phyloP scores from a whole-genome alignment of 305 asterid species.

The Coffea humblotiana region DNA sequence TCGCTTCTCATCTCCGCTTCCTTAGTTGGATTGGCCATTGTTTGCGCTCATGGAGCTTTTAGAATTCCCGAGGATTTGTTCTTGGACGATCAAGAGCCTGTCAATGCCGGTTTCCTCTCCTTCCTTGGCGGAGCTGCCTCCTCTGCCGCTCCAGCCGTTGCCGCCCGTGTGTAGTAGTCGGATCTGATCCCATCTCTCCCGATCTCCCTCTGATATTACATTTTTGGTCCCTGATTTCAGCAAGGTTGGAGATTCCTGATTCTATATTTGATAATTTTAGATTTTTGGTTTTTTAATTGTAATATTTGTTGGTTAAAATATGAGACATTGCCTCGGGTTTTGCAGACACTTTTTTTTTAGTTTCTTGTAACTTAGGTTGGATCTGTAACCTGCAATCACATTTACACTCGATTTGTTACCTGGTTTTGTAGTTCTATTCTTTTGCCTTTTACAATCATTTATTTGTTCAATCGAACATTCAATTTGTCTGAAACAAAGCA shows the following conservation, averaged over 20 bases:
- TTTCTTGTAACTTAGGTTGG: constrained; percentile 18
- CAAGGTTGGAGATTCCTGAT: constrained; percentile 11
- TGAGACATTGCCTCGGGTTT: constrained; percentile 16
- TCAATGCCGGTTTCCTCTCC: constrained; percentile 27
- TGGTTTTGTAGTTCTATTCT: neutral
- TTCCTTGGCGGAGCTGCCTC: constrained; percentile 40
- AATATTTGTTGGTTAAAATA: neutral
- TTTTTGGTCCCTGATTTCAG: neutral
- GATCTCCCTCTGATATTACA: neutral
- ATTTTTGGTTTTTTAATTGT: constrained; percentile 1
- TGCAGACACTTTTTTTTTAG: constrained; percentile 9
- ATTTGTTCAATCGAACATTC: neutral
- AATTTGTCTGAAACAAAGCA: no score
- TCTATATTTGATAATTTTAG: neutral
- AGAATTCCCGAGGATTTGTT: constrained; percentile 37
- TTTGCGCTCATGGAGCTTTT: constrained; percentile 38
- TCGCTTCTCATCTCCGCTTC: constrained; percentile 34
- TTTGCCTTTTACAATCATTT: neutral
- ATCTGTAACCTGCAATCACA: constrained; percentile 19
- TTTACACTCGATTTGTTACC: neutral
- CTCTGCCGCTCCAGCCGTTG: constrained; percentile 30
- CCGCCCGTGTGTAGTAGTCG: constrained; percentile 25
- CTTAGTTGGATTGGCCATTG: constrained; percentile 31
- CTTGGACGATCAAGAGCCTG: constrained; percentile 36
- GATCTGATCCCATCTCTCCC: constrained; percentile 4